These are phyloP conservation scores for Pythium apleroticum DNA, from an alignment of 352 stramenopile genomes.

Conservation along the genomic window DNA sequence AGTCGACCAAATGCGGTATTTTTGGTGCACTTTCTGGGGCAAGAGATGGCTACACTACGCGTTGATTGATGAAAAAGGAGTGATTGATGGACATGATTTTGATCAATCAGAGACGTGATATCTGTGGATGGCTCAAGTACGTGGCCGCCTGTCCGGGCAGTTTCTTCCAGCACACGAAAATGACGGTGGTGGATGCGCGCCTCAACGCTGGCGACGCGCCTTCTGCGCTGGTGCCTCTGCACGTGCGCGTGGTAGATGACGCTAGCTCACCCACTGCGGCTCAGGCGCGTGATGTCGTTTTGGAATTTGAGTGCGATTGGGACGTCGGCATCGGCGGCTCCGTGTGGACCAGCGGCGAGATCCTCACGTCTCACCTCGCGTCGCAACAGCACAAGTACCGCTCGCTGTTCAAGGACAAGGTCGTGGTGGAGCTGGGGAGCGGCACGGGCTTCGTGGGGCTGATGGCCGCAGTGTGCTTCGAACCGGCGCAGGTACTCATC, in stretches of 20 bases:
- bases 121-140: slow-evolving; percentile 5
- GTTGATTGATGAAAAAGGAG: neutral
- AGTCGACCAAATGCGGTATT: neutral
- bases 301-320: slow-evolving; percentile 81
- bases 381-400: slow-evolving; percentile 47
- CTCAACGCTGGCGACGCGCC: neutral
- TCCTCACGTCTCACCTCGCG: slow-evolving; percentile 64
- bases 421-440: slow-evolving; percentile 74
- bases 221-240: slow-evolving; percentile 40
- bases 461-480: slow-evolving; percentile 60
- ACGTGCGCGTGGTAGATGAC: slow-evolving; percentile 41
- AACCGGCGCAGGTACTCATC: slow-evolving; percentile 53
- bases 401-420: slow-evolving; percentile 54
- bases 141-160: slow-evolving; percentile 4
- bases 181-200: slow-evolving; percentile 4
- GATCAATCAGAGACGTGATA: neutral
- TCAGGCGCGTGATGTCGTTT: slow-evolving; percentile 20
- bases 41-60: neutral
- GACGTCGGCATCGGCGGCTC: slow-evolving; percentile 79
- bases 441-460: slow-evolving; percentile 78
- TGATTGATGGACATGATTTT: neutral
- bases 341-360: slow-evolving; percentile 79
- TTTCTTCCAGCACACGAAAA: neutral
- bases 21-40: neutral
- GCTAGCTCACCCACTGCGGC: neutral